Evolutionary conservation across 2,329 filamentous ascomycete species (phyloP), one percentile per base, ranked within the genome.

Genomic region (Tolypocladium amazonense): DNA sequence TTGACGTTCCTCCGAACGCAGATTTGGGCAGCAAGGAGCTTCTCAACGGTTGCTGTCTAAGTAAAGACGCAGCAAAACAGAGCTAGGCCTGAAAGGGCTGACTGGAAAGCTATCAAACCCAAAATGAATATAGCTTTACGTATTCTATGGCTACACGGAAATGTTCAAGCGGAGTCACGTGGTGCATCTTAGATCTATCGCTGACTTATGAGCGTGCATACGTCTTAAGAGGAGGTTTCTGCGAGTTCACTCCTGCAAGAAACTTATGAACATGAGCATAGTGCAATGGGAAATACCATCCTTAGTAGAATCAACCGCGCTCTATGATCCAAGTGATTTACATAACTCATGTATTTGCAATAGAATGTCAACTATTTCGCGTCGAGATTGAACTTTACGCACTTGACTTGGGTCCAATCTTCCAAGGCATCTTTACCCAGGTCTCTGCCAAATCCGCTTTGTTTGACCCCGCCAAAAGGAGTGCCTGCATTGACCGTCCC

Each of bases 1-100:
- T 79, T 2, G 77, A 80, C 63, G 76, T 80, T 0, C 77, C 78
- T 0, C 76, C 73, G 7, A 71, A 68, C 54, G 70, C 60, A 37
- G 67, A 69, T 47, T 43, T 63, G 3, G 64, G 64, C 6, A 69
- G 66, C 1, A 63, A 65, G 56, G 50, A 33, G 25, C 25, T 58
- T 18, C 14, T 50, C 11, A 56, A 53, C 15, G 55, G 50, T 2
- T 59, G 58, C 25, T 59, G 54, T 23, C 33, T 11, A 25, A 25
- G 25, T 5, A 59, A 33, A 20, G 20, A 47, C 20, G 25, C 20
- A 20, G 18, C 23, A 20, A 23, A 47, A 20, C 14, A 33, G 15
- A 20, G 15, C 3, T 7, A 33, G 15, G 8, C 7, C 8, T 27
- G 8, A 52, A 18, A 11, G 18, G 9, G 18, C 12, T 3, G 11